Evolutionary conservation across 1,139 yeast species (phyloP).

Genomic region (Suhomyces kunorum): DNA sequence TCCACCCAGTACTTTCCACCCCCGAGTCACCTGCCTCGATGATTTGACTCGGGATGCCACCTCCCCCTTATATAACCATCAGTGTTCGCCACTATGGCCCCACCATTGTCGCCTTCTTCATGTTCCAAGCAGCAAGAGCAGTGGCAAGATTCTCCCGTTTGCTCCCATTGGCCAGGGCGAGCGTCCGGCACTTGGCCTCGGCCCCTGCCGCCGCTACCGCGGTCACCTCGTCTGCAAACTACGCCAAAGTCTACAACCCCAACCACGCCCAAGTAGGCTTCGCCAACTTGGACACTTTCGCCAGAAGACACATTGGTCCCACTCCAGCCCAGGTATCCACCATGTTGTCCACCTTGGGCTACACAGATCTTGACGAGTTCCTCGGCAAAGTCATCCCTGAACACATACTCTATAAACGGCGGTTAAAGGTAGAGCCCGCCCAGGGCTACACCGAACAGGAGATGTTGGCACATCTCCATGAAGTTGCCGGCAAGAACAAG

Average conservation of each 20-base stretch:
- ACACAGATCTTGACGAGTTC: slow-evolving; percentile 67
- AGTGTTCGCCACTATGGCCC: not conserved
- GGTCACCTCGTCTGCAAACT: slow-evolving; percentile 49
- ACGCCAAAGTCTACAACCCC: slow-evolving; percentile 43
- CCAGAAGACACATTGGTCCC: slow-evolving; percentile 92
- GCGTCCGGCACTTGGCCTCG: slow-evolving; percentile 1
- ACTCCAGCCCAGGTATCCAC: slow-evolving; percentile 56
- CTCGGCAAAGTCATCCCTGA: slow-evolving; percentile 75
- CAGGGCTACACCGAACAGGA: slow-evolving; percentile 80
- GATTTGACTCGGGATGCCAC: slow-evolving; percentile 10
- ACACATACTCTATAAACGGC: slow-evolving; percentile 68
- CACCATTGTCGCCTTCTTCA: not conserved
- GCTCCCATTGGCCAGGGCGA: slow-evolving; percentile 7
- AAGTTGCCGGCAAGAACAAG: slow-evolving; percentile 74
- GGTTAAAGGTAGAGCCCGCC: slow-evolving; percentile 61
- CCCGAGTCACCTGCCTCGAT: slow-evolving; percentile 1
- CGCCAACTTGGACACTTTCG: slow-evolving; percentile 71
- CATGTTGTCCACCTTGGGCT: slow-evolving; percentile 71
- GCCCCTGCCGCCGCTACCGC: slow-evolving; percentile 26
- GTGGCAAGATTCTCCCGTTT: slow-evolving; percentile 13
- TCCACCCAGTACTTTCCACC: not conserved
- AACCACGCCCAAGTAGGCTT: slow-evolving; percentile 28
- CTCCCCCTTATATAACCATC: not conserved
- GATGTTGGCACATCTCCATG: slow-evolving; percentile 67
- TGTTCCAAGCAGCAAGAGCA: slow-evolving; percentile 13